Base-by-base conservation (phyloP, 192 early-diverging fungal species). In the Backusella tuberculispora region DNA sequence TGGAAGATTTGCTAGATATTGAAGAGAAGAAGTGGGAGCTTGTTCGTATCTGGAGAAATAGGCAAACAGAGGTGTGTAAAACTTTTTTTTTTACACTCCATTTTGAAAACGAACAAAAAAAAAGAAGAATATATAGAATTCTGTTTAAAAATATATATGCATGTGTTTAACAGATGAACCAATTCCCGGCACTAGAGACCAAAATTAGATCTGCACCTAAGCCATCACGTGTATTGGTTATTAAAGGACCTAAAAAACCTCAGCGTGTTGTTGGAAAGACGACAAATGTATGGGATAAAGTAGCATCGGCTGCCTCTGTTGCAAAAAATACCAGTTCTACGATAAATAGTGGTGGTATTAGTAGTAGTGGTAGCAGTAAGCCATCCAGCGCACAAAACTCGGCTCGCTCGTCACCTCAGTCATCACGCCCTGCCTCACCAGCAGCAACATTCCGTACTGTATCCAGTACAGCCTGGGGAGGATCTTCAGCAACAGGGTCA, bases 1-100 rank as follows among this genome's bases (percentile, higher is more conserved):
- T 87, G 7, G 84, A 83, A 24, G 85, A 85, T 5, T 70, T 86
- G 15, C 50, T 89, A 37, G 86, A 88, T 64, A 78, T 79, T 7
- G 85, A 84, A 21, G 77, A 67, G n/a, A 88, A 90, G 70, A 85
- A 83, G 53, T 74, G 66, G 10, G 90, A 92, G 37, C 81, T 95
- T 70, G 73, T 92, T 63, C 72, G 85, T 24, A 88, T 83, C 1
- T 93, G 87, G 90, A 85, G 91, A 60, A 89, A 93, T 75, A 86
- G 77, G 43, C 91, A 92, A 77, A 81, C 86, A 37, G 83, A 74
- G 40, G 88, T 88, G 69, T 76, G 68, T 53, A 6, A 29, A 26
- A 47, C 43, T 29, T 17, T n/a, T 6, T 53, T 45, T 21, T 37
- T 34, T 29, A 41, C 6, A 45, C 24, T 19, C 4, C 37, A 2